These are phyloP conservation scores for Pseudocercospora macadamiae DNA, from an alignment of 2,329 filamentous ascomycete species.

Conservation along the genomic window DNA sequence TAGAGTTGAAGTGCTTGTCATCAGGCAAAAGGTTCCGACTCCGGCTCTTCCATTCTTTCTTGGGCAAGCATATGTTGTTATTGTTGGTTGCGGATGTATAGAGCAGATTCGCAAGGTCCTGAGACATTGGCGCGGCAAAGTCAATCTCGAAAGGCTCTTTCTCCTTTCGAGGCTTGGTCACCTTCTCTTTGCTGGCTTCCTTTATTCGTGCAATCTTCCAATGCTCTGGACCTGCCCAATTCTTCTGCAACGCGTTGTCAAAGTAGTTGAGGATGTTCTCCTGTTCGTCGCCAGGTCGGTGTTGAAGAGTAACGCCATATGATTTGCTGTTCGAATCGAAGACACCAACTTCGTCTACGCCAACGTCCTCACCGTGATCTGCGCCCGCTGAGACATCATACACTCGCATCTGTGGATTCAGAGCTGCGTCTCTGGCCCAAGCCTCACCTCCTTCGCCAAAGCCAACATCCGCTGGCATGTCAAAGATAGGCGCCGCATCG, in stretches of 20 bases:
- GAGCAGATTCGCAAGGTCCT: slow-evolving; percentile 71
- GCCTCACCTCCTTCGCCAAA: slow-evolving; percentile 96
- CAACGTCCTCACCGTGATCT: slow-evolving; percentile 54
- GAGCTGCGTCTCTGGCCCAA: slow-evolving; percentile 87
- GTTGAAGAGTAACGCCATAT: slow-evolving; percentile 79
- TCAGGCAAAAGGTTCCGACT: slow-evolving; percentile 91
- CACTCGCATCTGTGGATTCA: slow-evolving; percentile 83
- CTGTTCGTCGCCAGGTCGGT: slow-evolving; percentile 66
- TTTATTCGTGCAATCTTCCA: slow-evolving; percentile 98
- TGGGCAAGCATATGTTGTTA: slow-evolving; percentile 79
- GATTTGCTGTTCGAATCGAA: slow-evolving; percentile 66
- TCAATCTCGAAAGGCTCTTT: slow-evolving; percentile 97
- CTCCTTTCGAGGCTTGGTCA: slow-evolving; percentile 83
- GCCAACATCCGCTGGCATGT: slow-evolving; percentile 67
- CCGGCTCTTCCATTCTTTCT: slow-evolving; percentile 95
- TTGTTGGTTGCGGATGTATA: slow-evolving; percentile 82
- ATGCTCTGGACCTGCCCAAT: slow-evolving; percentile 97
- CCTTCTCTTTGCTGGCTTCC: slow-evolving; percentile 59
- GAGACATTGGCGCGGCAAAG: slow-evolving; percentile 75
- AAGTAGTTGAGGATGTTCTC: slow-evolving; percentile 98
- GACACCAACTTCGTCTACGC: slow-evolving; percentile 50
- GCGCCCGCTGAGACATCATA: slow-evolving; percentile 63
- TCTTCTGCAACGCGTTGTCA: slow-evolving; percentile 93
- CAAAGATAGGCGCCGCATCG: slow-evolving; percentile 64
- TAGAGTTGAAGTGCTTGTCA: slow-evolving; percentile 97